These are phyloP conservation scores for Suillus spraguei DNA, from an alignment of 768 basidiomycete genomes.

Conservation along the genomic window DNA sequence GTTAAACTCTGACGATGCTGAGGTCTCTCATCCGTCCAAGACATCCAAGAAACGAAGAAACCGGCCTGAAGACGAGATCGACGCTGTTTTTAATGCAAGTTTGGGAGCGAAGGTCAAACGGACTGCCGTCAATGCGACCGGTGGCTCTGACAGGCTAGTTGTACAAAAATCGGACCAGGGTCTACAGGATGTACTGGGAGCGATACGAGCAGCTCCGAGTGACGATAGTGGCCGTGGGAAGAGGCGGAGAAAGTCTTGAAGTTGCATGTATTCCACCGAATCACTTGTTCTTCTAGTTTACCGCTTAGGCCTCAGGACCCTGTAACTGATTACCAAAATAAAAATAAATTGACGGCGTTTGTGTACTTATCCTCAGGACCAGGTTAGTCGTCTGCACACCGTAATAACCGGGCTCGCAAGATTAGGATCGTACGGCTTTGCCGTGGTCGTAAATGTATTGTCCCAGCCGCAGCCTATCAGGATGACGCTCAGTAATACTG, in stretches of 20 bases:
- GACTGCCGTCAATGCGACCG: conserved; percentile 40
- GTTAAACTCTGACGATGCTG: not conserved
- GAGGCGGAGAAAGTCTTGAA: conserved; percentile 26
- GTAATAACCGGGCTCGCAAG: not conserved
- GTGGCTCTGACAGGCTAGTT: not conserved
- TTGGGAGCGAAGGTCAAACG: conserved; percentile 64
- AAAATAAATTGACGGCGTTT: not conserved
- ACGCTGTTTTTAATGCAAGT: conserved; percentile 62
- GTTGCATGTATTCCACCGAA: not conserved
- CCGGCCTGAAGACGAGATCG: conserved; percentile 67
- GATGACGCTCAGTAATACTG: not conserved
- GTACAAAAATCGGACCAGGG: conserved; percentile 33
- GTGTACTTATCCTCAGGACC: not conserved
- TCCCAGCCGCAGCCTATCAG: not conserved
- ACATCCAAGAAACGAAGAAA: conserved; percentile 50
- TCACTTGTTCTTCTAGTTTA: not conserved
- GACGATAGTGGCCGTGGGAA: conserved; percentile 42
- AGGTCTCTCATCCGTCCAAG: conserved; percentile 13
- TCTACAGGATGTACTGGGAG: conserved; percentile 55
- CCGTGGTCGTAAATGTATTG: not conserved
- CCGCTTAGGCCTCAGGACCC: too few relatives aligned
- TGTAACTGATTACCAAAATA: not conserved
- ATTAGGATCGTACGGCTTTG: not conserved
- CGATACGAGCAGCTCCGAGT: conserved; percentile 59
- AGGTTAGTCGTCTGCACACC: not conserved